A percentile compares a stretch with the other conserved stretches of the same genome.
These are phyloP conservation scores for Cladophialophora yegresii DNA, from an alignment of 2,329 filamentous ascomycete species.

Conservation along the genomic window DNA sequence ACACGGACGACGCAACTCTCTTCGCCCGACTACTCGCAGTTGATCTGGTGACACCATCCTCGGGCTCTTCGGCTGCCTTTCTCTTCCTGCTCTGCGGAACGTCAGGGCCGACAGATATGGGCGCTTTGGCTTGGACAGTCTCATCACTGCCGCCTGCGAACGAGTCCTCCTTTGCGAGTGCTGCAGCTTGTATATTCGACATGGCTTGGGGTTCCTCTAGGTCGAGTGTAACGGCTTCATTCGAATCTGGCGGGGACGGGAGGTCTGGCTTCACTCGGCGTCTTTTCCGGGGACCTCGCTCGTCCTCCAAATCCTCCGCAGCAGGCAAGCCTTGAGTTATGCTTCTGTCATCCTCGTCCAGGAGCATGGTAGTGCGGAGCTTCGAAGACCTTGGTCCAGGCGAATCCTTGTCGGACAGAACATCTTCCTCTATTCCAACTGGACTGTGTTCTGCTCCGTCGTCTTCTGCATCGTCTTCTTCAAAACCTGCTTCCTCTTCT, in stretches of 20 bases:
- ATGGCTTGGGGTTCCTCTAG: background rate
- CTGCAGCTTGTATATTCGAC: background rate
- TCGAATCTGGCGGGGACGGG: slow-evolving; percentile 18
- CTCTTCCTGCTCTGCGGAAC: slow-evolving; percentile 25
- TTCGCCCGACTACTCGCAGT: slow-evolving; percentile 30
- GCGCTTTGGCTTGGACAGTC: background rate
- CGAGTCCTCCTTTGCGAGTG: background rate
- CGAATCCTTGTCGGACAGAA: background rate
- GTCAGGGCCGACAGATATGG: background rate
- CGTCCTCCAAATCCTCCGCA: slow-evolving; percentile 12
- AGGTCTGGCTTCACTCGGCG: slow-evolving; percentile 18
- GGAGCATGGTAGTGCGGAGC: background rate
- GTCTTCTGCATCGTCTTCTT: slow-evolving; percentile 22
- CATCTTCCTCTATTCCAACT: slow-evolving; percentile 8
- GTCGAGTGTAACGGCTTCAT: slow-evolving; percentile 9
- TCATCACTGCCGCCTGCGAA: background rate
- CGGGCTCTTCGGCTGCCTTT: slow-evolving; percentile 26
- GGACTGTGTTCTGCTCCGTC: slow-evolving; percentile 21
- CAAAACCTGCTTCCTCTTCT: slow-evolving; percentile 10
- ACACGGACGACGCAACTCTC: slow-evolving; percentile 26
- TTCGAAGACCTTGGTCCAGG: background rate
- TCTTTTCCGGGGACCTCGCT: slow-evolving; percentile 22
- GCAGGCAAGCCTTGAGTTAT: background rate
- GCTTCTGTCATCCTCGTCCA: slow-evolving; percentile 3
- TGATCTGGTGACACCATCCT: slow-evolving; percentile 19